Conservation (phyloP, 2,329 filamentous ascomycete species). For the Alternaria solani region DNA sequence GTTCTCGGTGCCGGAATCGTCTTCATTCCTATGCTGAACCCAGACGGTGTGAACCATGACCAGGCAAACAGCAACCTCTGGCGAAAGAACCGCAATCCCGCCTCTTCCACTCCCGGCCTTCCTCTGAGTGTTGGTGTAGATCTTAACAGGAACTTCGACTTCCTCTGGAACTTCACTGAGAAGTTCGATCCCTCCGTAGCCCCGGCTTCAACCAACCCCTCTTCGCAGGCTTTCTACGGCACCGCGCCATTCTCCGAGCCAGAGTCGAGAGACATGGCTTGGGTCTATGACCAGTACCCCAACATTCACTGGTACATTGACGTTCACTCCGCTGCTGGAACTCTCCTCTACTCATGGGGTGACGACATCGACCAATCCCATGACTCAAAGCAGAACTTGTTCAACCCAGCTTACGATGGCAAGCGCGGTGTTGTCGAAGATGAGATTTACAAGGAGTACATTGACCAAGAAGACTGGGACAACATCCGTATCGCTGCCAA, state of each 20-base stretch:
- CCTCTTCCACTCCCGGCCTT: slow-evolving; percentile 19
- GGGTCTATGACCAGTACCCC: slow-evolving; percentile 60
- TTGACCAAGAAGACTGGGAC: slow-evolving; percentile 44
- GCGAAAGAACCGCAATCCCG: slow-evolving; percentile 54
- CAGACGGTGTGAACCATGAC: slow-evolving; percentile 43
- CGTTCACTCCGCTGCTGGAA: slow-evolving; percentile 63
- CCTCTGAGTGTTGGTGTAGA: slow-evolving; percentile 38
- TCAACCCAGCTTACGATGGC: slow-evolving; percentile 61
- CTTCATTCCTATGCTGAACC: slow-evolving; percentile 52
- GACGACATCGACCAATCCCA: slow-evolving; percentile 62
- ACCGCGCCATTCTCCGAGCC: slow-evolving; percentile 63
- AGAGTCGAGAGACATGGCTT: slow-evolving; percentile 63
- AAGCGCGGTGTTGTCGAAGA: slow-evolving; percentile 59
- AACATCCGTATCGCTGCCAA: slow-evolving; percentile 45
- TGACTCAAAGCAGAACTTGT: slow-evolving; percentile 59
- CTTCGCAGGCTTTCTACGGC: slow-evolving; percentile 61
- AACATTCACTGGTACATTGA: slow-evolving; percentile 66
- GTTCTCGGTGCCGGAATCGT: slow-evolving; percentile 64
- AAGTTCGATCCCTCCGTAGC: slow-evolving; percentile 54
- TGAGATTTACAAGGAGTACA: slow-evolving; percentile 61
- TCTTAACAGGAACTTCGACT: slow-evolving; percentile 57
- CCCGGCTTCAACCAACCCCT: slow-evolving; percentile 54
- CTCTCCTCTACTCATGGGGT: slow-evolving; percentile 67
- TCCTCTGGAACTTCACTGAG: slow-evolving; percentile 62
- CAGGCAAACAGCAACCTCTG: slow-evolving; percentile 43